Conservation (phyloP, 805 yeast genomes). For the Wilhelminamyces savonicus region DNA sequence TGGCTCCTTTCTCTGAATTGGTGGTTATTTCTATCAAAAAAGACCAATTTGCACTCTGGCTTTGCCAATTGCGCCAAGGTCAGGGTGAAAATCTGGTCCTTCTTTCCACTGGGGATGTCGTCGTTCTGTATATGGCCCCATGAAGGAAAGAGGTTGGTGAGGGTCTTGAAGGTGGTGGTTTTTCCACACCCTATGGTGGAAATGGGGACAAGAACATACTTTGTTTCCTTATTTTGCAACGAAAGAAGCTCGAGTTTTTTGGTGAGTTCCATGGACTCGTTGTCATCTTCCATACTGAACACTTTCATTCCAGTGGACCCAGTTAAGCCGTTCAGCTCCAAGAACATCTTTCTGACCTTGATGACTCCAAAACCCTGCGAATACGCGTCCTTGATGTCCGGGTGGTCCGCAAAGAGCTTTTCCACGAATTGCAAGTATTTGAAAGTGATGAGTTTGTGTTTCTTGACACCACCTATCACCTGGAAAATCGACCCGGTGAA, state of each 20-base stretch:
- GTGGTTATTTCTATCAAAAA: conserved; percentile 84
- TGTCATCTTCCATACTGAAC: conserved; percentile 37
- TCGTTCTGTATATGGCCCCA: conserved; percentile 86
- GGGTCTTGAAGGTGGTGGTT: conserved; percentile 68
- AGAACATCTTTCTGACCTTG: conserved; percentile 59
- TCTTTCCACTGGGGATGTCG: conserved; percentile 46
- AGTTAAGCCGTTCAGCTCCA: conserved; percentile 40
- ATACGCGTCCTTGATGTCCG: conserved; percentile 40
- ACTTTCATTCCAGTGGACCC: conserved; percentile 54
- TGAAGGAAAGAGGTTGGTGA: conserved; percentile 45
- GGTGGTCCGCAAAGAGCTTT: conserved; percentile 46
- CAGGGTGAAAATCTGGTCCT: conserved; percentile 41
- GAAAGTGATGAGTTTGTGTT: conserved; percentile 55
- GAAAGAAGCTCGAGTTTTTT: conserved; percentile 4
- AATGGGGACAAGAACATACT: conserved; percentile 69
- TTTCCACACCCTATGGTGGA: conserved; percentile 96
- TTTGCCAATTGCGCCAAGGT: conserved; percentile 31
- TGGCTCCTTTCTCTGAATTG: conserved; percentile 61
- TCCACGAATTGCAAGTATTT: conserved; percentile 65
- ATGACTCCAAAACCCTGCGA: conserved; percentile 65
- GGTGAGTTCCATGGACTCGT: conserved; percentile 11
- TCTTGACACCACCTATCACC: conserved; percentile 22
- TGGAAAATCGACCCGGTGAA: conserved; percentile 10
- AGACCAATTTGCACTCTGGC: conserved; percentile 38
- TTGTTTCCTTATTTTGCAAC: conserved; percentile 28